These are phyloP conservation scores for Microdochium nivale DNA, from an alignment of 2,329 filamentous ascomycete genomes.

Conservation along the genomic window DNA sequence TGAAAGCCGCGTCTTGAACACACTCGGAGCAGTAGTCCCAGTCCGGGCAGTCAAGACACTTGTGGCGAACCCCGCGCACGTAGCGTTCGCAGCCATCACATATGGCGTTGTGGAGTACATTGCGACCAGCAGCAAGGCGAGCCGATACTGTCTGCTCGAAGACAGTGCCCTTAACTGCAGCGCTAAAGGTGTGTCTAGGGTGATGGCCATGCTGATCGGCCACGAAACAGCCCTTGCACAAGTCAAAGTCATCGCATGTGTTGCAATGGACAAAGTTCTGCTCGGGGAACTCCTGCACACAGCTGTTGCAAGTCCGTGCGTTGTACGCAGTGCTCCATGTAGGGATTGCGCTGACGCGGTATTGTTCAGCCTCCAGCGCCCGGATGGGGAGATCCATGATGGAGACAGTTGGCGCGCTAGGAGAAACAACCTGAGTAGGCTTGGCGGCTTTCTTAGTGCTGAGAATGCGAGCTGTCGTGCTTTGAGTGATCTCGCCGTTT, in stretches of 20 bases:
- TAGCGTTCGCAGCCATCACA: conserved; percentile 91
- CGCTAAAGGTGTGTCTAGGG: conserved; percentile 71
- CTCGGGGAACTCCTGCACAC: conserved; percentile 63
- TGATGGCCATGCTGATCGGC: conserved; percentile 80
- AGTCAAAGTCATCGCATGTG: conserved; percentile 81
- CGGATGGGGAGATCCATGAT: conserved; percentile 9
- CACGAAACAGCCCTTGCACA: conserved; percentile 77
- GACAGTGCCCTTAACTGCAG: conserved; percentile 54
- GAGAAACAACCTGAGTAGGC: conserved; percentile 5
- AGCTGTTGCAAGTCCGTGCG: conserved; percentile 60
- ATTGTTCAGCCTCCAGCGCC: conserved; percentile 3
- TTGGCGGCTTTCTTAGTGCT: conserved; percentile 36
- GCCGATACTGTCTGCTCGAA: conserved; percentile 53
- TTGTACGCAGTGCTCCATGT: conserved; percentile 7
- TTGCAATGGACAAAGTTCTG: conserved; percentile 77
- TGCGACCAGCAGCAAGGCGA: conserved; percentile 72
- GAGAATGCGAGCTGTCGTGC: conserved; percentile 72
- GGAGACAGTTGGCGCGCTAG: neutral
- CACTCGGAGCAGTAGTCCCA: conserved; percentile 91
- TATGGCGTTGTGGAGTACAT: conserved; percentile 74
- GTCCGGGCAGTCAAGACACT: conserved; percentile 93
- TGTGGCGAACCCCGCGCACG: conserved; percentile 85
- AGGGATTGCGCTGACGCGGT: neutral
- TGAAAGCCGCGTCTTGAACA: conserved; percentile 53
- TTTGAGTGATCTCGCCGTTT: conserved; percentile 72